Evolutionary conservation across 108 stramenopile species (phyloP).

Genomic region (Pseudonitzschia multiseries): DNA sequence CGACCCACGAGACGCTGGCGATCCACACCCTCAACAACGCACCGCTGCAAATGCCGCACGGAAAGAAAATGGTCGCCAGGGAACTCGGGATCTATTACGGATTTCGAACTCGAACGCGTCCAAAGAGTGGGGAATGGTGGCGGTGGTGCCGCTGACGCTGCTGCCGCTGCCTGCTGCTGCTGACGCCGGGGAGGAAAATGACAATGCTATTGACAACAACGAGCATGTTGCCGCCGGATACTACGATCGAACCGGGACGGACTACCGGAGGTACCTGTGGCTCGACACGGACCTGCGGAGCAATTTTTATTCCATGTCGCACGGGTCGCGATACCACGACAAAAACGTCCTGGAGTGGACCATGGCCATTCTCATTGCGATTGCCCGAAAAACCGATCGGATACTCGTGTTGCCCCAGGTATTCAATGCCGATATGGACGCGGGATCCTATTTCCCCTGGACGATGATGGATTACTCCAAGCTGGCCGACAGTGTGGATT

Average conservation of each 20-base stretch:
- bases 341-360: conserved; percentile 15
- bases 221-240: conserved; percentile 22
- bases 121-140: no score
- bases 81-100: conserved; percentile 44
- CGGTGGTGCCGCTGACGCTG: no score
- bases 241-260: conserved; percentile 7
- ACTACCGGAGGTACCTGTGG: conserved; percentile 16
- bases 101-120: background rate
- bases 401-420: conserved; percentile 40
- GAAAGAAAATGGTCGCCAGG: conserved; percentile 45
- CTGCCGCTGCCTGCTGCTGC: no score
- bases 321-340: conserved; percentile 20
- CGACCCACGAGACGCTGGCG: conserved; percentile 27
- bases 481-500: conserved; percentile 25
- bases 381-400: conserved; percentile 36
- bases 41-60: conserved; percentile 38
- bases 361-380: conserved; percentile 28
- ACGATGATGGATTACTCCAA: conserved; percentile 26
- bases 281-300: conserved; percentile 16
- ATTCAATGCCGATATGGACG: conserved; percentile 22
- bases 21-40: conserved; percentile 34
- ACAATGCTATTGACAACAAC: background rate
- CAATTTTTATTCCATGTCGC: conserved; percentile 9
- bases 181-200: no score
- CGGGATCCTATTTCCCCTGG: conserved; percentile 38